phyloP scores from a whole-genome alignment of 495 filamentous ascomycete species.

The Tuber umbilicatum region DNA sequence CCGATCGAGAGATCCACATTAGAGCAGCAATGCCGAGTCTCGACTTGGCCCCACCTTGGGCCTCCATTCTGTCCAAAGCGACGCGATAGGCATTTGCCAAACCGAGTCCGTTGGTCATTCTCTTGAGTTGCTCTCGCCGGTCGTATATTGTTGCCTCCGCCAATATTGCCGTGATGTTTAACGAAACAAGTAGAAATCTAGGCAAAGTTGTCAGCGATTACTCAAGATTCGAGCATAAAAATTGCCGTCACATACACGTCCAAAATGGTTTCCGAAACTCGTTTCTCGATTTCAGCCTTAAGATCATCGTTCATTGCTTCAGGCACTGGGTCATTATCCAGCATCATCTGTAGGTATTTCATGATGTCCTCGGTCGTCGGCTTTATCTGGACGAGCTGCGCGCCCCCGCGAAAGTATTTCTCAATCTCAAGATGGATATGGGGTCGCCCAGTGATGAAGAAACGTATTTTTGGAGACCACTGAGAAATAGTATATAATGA shows the following conservation, averaged over 20 bases:
- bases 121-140: background rate
- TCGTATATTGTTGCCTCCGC: background rate
- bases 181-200: background rate
- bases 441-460: background rate
- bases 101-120: background rate
- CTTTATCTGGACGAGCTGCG: background rate
- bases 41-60: background rate
- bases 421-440: background rate
- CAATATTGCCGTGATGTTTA: background rate
- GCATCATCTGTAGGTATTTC: background rate
- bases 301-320: background rate
- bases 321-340: background rate
- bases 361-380: background rate
- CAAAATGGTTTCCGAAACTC: background rate
- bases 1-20: background rate
- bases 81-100: background rate
- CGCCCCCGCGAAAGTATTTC: background rate
- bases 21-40: background rate
- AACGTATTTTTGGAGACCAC: background rate
- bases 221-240: background rate
- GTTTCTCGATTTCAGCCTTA: background rate
- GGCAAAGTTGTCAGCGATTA: background rate
- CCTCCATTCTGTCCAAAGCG: background rate
- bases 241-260: background rate
- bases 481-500: background rate